Evolutionary conservation across 176 grass and related monocot species (phyloP).

Genomic region (Luzula sylvatica): DNA sequence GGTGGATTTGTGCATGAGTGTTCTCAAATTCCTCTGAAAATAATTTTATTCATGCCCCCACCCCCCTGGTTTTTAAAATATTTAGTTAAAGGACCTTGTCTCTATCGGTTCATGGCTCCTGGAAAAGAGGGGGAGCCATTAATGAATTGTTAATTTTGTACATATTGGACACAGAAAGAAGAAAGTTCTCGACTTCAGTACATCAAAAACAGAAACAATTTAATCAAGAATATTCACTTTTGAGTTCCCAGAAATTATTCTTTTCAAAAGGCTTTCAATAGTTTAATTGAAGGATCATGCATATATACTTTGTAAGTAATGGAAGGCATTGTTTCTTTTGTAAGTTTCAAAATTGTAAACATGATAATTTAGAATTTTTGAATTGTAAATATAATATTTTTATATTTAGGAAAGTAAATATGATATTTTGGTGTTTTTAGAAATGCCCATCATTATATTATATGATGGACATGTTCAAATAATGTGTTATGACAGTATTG

Average conservation of each 20-base stretch:
- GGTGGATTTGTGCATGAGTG: not conserved
- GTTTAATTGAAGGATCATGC: not conserved
- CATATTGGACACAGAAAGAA: not conserved
- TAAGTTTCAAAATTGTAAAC: no score
- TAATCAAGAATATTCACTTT: conserved; percentile 8
- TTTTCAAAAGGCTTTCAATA: not conserved
- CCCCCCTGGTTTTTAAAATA: not conserved
- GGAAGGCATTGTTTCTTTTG: no score
- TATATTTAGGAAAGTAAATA: no score
- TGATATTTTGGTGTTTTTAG: no score
- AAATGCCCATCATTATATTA: no score
- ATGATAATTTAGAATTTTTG: no score
- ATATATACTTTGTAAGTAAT: no score
- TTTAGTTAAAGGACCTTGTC: not conserved
- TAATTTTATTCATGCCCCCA: conserved; percentile 3
- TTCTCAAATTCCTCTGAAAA: not conserved
- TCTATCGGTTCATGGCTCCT: not conserved
- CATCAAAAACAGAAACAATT: not conserved
- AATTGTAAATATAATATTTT: no score
- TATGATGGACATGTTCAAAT: no score
- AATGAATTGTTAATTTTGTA: not conserved
- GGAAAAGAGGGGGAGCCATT: not conserved
- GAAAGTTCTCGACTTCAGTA: not conserved
- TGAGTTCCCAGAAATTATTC: not conserved
- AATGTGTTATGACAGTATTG: no score